Conservation (phyloP, 352 stramenopile genomes). For the Pythium sp. region DNA sequence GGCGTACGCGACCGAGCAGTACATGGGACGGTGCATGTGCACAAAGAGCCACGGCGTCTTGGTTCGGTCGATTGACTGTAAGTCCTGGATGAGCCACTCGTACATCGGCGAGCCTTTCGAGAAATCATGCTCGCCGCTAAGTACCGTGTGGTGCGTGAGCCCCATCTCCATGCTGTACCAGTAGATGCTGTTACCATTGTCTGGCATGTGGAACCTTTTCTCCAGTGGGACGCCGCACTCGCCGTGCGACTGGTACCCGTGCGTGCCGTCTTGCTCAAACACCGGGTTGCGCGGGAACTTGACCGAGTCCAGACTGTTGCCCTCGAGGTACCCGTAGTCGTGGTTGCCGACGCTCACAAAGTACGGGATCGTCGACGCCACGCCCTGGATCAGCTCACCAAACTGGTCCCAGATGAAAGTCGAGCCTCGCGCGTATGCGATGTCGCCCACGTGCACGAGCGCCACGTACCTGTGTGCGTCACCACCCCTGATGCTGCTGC, state of each 20-base stretch:
- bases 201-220: conserved; percentile 75
- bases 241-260: conserved; percentile 53
- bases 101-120: conserved; percentile 35
- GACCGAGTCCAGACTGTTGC: conserved; percentile 19
- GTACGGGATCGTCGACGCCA: conserved; percentile 67
- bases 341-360: conserved; percentile 65
- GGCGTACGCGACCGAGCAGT: conserved; percentile 43
- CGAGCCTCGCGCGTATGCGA: conserved; percentile 64
- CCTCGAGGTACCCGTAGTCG: conserved; percentile 46
- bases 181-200: conserved; percentile 46
- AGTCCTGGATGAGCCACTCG: conserved; percentile 50
- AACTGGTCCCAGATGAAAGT: conserved; percentile 87
- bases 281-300: conserved; percentile 29
- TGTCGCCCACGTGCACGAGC: conserved; percentile 82
- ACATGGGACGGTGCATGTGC: conserved; percentile 56
- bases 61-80: conserved; percentile 39
- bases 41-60: conserved; percentile 60
- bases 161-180: conserved; percentile 60
- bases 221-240: conserved; percentile 83
- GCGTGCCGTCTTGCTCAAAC: conserved; percentile 32
- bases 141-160: conserved; percentile 41
- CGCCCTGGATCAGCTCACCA: conserved; percentile 73
- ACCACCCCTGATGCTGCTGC: neutral
- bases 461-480: conserved; percentile 40
- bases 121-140: conserved; percentile 59